These are phyloP conservation scores for Apiosordaria backusii DNA, from an alignment of 495 filamentous ascomycete species.

Conservation along the genomic window DNA sequence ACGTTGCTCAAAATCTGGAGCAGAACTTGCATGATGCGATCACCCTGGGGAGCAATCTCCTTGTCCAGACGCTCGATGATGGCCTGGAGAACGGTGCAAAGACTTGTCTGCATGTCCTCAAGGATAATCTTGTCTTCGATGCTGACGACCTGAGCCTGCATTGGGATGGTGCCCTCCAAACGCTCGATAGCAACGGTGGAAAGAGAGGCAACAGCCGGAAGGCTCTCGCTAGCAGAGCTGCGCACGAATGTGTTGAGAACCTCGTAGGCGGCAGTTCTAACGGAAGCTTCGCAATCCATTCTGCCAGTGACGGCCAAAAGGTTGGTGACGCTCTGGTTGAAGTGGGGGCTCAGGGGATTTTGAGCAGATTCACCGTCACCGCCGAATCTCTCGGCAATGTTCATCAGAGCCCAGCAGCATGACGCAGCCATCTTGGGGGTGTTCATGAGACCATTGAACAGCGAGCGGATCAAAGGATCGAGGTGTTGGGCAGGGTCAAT, in stretches of 20 bases:
- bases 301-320: conserved; percentile 82
- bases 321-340: conserved; percentile 84
- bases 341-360: conserved; percentile 86
- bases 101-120: conserved; percentile 96
- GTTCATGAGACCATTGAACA: conserved; percentile 88
- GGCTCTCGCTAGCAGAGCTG: conserved; percentile 81
- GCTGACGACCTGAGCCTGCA: conserved; percentile 91
- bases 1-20: conserved; percentile 75
- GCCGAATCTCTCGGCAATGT: conserved; percentile 90
- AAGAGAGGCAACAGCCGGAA: conserved; percentile 72
- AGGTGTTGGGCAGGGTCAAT: conserved; percentile 82
- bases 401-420: conserved; percentile 99
- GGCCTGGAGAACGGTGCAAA: conserved; percentile 83
- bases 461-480: conserved; percentile 72
- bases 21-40: conserved; percentile 87
- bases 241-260: conserved; percentile 91
- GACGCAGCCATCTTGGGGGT: conserved; percentile 96
- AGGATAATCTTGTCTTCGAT: conserved; percentile 91
- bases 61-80: conserved; percentile 89
- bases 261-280: conserved; percentile 98
- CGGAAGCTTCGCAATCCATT: conserved; percentile 77
- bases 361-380: conserved; percentile 69
- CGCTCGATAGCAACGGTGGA: conserved; percentile 83
- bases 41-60: conserved; percentile 84
- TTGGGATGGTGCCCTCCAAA: conserved; percentile 82